Base-by-base conservation (phyloP, 2,329 filamentous ascomycete genomes). In the Cladosporium cucumerinum region DNA sequence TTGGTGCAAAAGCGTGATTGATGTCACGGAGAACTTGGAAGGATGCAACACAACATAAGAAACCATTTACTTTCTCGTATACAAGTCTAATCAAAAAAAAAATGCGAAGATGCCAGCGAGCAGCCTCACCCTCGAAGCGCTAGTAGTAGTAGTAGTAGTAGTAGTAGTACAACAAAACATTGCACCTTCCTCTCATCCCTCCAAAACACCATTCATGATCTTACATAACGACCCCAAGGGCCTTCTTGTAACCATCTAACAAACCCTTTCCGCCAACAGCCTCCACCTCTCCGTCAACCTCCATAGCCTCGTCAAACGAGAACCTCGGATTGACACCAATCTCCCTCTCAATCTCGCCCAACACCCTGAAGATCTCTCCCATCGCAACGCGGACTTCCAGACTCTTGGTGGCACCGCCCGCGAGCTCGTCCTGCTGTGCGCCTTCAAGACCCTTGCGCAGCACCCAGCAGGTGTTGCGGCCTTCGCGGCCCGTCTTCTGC, bases 331-430 rank as follows among this genome's bases (percentile, higher is more conserved):
- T 36, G 21, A 64, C 36, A 2, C 62, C 62, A 16, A 51, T 46
- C 73, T 78, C 67, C 62, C 87, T 80, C 66, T 90, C 85, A 74
- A 87, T 85, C 67, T 85, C 84, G 11, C 90, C 90, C 66, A 94
- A 86, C 54, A 88, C 83, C 61, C 87, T 86, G 55, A 89, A 89
- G 85, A 97, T 96, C 73, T 96, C 92, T 68, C 89, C 88, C 62
- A 94, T 84, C 0, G 92, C 92, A 49, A 93, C 91, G 61, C 86
- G 78, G 65, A 84, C 81, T 62, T 81, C 79, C 7, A 86, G 77
- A 16, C 82, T 76, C 63, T 78, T 77, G 61, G 78, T 80, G 51
- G 26, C 18, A 54, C 18, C 51, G 7, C 51, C 51, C 18, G 10
- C 18, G 25, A 80, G 68, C 18, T 79, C 77, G 21, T 73, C 73